Evolutionary conservation across 179 eudicot species (phyloP).

Genomic region (Pouteria campechiana): DNA sequence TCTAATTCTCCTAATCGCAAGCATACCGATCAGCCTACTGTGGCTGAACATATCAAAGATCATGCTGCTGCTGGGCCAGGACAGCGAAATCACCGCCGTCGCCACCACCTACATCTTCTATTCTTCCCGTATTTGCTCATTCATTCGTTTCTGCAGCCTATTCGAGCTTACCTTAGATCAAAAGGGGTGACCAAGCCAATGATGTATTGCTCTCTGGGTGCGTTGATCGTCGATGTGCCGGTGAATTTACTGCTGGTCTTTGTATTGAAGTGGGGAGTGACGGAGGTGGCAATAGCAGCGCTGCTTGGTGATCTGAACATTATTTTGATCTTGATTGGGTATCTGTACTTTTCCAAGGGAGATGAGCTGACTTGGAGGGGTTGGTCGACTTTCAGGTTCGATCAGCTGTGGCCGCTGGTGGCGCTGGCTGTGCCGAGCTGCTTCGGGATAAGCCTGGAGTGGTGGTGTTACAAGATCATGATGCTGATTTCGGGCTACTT

Average conservation of each 20-base stretch:
- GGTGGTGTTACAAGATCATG: conserved; percentile 99
- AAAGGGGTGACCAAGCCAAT: conserved; percentile 74
- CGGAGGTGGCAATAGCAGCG: conserved; percentile 70
- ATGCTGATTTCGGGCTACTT: conserved; percentile 78
- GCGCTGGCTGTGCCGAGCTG: conserved; percentile 75
- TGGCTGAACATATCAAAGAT: conserved; percentile 66
- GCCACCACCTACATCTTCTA: conserved; percentile 71
- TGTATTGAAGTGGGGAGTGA: conserved; percentile 43
- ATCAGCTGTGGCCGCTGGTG: conserved; percentile 35
- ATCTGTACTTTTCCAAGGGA: conserved; percentile 38
- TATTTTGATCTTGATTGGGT: conserved; percentile 54
- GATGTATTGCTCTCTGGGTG: conserved; percentile 68
- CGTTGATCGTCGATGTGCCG: conserved; percentile 71
- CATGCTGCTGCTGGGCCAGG: conserved; percentile 74
- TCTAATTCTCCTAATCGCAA: conserved; percentile 45
- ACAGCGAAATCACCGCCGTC: conserved; percentile 49
- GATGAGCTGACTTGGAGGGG: conserved; percentile 35
- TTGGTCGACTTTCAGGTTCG: conserved; percentile 6
- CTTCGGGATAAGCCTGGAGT: conserved; percentile 72
- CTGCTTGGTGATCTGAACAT: conserved; percentile 70
- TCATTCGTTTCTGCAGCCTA: conserved; percentile 57
- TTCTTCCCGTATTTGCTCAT: conserved; percentile 71
- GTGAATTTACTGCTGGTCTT: conserved; percentile 52
- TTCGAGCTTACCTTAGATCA: conserved; percentile 76
- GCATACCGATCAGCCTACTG: conserved; percentile 50